Conservation (phyloP, 768 basidiomycete genomes). For the Psilocybe subaeruginosa region DNA sequence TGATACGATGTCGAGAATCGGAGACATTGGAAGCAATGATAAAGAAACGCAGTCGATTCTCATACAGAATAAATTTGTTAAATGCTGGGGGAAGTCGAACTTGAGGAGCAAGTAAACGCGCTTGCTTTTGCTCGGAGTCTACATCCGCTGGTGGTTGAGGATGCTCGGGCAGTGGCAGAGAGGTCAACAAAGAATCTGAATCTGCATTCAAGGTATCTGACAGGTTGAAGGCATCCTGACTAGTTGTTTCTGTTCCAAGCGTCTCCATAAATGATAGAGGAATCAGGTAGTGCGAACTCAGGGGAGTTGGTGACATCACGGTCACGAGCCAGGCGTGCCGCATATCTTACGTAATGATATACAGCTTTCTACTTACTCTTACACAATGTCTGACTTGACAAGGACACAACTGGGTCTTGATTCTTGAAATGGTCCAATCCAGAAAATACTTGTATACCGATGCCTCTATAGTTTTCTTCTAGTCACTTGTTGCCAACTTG, state of each 20-base stretch:
- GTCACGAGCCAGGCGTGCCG: neutral
- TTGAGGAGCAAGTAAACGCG: neutral
- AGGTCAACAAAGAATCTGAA: neutral
- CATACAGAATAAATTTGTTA: conserved; percentile 93
- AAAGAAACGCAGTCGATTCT: conserved; percentile 89
- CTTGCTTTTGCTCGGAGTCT: neutral
- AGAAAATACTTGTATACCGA: neutral
- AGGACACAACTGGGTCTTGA: neutral
- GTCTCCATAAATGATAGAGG: neutral
- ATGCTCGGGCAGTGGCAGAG: neutral
- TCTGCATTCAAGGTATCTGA: neutral
- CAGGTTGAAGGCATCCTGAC: neutral
- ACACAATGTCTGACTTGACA: neutral
- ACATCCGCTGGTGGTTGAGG: neutral
- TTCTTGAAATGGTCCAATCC: neutral
- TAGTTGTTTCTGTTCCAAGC: neutral
- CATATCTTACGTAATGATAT: neutral
- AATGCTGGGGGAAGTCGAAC: conserved; percentile 36
- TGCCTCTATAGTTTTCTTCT: neutral
- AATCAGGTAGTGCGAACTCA: neutral
- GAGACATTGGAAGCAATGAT: conserved; percentile 90
- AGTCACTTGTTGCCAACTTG: neutral
- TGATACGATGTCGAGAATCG: conserved; percentile 86
- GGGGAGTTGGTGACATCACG: neutral
- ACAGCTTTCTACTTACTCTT: neutral